Evolutionary conservation across 2,329 filamentous ascomycete species (phyloP).

Genomic region (Fusarium chuoi): DNA sequence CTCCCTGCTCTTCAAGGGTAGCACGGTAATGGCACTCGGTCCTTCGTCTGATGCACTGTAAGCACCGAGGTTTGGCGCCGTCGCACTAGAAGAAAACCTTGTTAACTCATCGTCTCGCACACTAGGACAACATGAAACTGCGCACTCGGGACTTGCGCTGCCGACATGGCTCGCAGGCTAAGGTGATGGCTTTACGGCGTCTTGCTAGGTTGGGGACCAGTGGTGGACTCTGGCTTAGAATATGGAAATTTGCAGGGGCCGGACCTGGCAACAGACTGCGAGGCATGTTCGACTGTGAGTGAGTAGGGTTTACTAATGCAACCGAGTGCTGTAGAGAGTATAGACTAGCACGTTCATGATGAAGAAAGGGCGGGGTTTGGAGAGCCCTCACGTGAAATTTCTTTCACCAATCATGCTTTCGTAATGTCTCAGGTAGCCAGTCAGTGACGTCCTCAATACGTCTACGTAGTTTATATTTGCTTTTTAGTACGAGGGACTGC

Average conservation of each 20-base stretch:
- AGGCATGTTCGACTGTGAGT: neutral
- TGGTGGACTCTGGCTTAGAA: neutral
- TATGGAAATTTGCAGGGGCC: neutral
- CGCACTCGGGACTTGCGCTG: neutral
- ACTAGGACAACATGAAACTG: neutral
- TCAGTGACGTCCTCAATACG: too few relatives aligned
- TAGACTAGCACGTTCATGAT: neutral
- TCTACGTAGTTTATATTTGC: too few relatives aligned
- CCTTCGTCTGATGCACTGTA: neutral
- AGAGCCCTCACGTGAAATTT: neutral
- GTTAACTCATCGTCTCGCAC: neutral
- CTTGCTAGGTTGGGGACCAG: neutral
- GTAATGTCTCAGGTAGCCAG: neutral
- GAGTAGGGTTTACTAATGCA: too few relatives aligned
- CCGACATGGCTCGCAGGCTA: neutral
- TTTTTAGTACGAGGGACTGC: too few relatives aligned
- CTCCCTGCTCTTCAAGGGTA: neutral
- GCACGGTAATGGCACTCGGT: neutral
- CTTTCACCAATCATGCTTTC: neutral
- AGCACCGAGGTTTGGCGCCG: neutral
- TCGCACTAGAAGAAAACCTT: neutral
- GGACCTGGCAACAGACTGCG: neutral
- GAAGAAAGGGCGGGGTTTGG: too few relatives aligned
- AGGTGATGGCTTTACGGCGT: neutral
- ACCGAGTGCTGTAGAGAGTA: neutral